These are phyloP conservation scores for Eimeria acervulina DNA, from an alignment of 169 alveolate genomes.

Conservation along the genomic window DNA sequence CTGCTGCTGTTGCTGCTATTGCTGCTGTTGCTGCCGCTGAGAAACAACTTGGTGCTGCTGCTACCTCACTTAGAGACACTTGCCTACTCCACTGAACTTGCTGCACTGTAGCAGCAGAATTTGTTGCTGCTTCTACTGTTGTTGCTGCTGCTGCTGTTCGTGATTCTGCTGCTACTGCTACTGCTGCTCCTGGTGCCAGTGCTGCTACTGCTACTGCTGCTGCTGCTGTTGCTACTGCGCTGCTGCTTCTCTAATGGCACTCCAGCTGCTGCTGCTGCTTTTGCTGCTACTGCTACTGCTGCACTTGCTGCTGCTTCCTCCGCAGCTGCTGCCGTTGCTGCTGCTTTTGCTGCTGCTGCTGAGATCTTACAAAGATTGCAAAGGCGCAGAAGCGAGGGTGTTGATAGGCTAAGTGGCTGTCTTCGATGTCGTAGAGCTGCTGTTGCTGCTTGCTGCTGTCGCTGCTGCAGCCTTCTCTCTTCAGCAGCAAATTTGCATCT, in stretches of 20 bases:
- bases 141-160: background rate
- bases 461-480: constrained; percentile 72
- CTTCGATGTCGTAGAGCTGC: constrained; percentile 66
- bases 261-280: background rate
- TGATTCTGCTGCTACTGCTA: no score
- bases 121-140: no score
- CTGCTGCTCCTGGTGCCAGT: no score
- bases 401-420: constrained; percentile 75
- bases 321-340: background rate
- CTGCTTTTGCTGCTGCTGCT: background rate
- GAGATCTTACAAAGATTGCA: constrained; percentile 48
- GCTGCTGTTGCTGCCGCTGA: no score
- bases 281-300: background rate
- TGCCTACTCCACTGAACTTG: background rate
- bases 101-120: no score
- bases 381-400: constrained; percentile 78
- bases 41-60: background rate
- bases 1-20: background rate
- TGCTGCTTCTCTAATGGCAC: background rate
- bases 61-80: background rate
- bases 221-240: background rate
- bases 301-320: background rate
- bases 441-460: constrained; percentile 35
- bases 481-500: constrained; percentile 65
- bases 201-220: no score